Evolutionary conservation across 2,329 filamentous ascomycete species (phyloP).

Genomic region (Bimuria novae-zelandiae): DNA sequence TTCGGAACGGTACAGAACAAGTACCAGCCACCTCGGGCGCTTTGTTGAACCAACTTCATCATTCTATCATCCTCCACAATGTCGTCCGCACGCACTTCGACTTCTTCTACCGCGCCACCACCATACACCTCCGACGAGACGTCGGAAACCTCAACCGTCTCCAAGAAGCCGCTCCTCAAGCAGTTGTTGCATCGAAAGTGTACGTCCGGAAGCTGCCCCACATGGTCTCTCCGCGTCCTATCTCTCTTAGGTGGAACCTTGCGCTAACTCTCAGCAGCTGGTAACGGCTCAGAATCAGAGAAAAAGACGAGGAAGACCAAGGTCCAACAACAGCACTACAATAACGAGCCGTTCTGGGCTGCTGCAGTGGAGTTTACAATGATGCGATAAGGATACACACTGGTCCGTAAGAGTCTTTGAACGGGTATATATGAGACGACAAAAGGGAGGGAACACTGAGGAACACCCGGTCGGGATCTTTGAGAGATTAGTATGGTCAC

Average conservation of each 20-base stretch:
- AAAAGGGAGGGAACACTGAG: not conserved
- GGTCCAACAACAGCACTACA: not conserved
- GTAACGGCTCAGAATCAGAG: not conserved
- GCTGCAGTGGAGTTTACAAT: not conserved
- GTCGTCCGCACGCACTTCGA: not conserved
- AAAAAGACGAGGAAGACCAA: not conserved
- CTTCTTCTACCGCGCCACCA: constrained; percentile 1
- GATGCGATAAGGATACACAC: constrained; percentile 1
- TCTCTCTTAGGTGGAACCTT: not conserved
- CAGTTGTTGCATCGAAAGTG: constrained; percentile 6
- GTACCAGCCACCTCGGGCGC: not conserved
- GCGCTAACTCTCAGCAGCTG: not conserved
- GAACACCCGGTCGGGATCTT: too few relatives aligned
- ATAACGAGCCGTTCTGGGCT: constrained; percentile 8
- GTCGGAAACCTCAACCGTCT: not conserved
- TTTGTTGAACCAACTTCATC: not conserved
- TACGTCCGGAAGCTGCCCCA: not conserved
- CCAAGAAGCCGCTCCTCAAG: constrained; percentile 4
- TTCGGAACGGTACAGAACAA: not conserved
- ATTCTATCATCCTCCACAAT: not conserved
- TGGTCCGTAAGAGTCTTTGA: not conserved
- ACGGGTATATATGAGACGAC: not conserved
- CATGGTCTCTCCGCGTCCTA: not conserved
- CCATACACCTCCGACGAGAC: constrained; percentile 6
- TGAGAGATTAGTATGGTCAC: too few relatives aligned